Evolutionary conservation across 768 basidiomycete species (phyloP), one percentile per base, ranked within the genome.

Genomic region (Termitomyces sp.): DNA sequence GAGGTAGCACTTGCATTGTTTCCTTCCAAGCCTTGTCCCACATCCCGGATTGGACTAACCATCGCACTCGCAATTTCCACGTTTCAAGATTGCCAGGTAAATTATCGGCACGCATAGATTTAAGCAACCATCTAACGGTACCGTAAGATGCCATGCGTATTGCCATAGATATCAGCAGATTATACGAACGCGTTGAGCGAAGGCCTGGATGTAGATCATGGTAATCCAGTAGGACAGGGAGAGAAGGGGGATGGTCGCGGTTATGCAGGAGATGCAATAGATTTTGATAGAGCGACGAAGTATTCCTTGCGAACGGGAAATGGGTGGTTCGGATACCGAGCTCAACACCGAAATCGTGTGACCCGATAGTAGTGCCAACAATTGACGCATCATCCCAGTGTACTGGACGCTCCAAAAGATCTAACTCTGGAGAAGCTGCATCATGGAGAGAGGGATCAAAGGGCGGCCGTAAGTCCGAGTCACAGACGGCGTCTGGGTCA

Each of bases 1-100:
- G 55, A 66, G 53, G 32, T 2, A 24, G 53, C 8, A 46, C 38
- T 28, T 58, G 54, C 64, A 73, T 66, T 32, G 78, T 75, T 52
- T 76, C 75, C 15, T 66, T 65, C 86, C 86, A 90, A 22, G 87
- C 89, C 24, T 77, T 70, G 12, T 78, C 70, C 88, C 88, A 90
- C 46, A 69, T 71, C 8, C 84, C 88, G 4, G 77, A 75, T 50
- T 80, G 77, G 49, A 90, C 75, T 55, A 87, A 71, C 75, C 79
- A 83, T 20, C 90, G 82, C 62, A 83, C 79, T 59, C 77, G 75
- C 42, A 90, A 71, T 71, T 82, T 81, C 70, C 78, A 75, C 1
- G 89, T 89, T 66, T 87, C 83, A 52, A 79, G 59, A 69, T 88
- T 79, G 38, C 70, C 73, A 4, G 66, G 68, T 3, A 88, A 66